These are phyloP conservation scores for Globisporangium radiosum DNA, from an alignment of 352 stramenopile species.

Conservation along the genomic window DNA sequence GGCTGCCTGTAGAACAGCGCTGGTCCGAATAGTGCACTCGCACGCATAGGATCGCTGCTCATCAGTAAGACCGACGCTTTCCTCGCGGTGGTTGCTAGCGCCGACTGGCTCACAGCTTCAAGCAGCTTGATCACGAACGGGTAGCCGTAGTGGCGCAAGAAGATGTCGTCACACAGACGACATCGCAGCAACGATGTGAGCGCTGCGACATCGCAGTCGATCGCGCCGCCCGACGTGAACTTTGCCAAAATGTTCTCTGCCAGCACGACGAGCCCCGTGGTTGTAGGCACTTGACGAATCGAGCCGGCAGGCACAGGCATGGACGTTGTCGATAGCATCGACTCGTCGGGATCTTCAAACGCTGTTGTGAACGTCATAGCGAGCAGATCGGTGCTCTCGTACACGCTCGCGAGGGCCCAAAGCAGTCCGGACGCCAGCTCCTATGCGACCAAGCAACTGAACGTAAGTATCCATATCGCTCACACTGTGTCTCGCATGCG, in stretches of 20 bases:
- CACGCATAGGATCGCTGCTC: background rate
- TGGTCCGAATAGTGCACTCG: background rate
- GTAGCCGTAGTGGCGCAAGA: slow-evolving; percentile 11
- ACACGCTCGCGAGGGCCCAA: slow-evolving; percentile 11
- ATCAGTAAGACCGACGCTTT: background rate
- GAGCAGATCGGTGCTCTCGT: slow-evolving; percentile 4
- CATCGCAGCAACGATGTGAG: slow-evolving; percentile 9
- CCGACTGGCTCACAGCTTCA: slow-evolving; percentile 4
- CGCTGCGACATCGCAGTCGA: slow-evolving; percentile 11
- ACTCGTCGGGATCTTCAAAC: slow-evolving; percentile 8
- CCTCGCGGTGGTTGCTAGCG: background rate
- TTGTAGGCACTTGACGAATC: slow-evolving; percentile 1
- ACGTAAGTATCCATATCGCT: too few relatives aligned
- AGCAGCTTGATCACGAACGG: slow-evolving; percentile 11
- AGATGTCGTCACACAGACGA: slow-evolving; percentile 6
- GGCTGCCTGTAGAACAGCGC: slow-evolving; percentile 3
- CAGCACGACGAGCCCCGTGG: slow-evolving; percentile 4
- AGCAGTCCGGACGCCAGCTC: slow-evolving; percentile 15
- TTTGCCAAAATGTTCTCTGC: slow-evolving; percentile 12
- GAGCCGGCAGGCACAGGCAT: background rate
- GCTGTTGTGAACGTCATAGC: background rate
- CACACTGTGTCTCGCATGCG: too few relatives aligned
- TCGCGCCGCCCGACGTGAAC: slow-evolving; percentile 1
- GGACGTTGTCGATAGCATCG: background rate
- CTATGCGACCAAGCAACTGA: background rate